phyloP scores from a whole-genome alignment of 2,329 filamentous ascomycete species.

The Alternaria infectoria region DNA sequence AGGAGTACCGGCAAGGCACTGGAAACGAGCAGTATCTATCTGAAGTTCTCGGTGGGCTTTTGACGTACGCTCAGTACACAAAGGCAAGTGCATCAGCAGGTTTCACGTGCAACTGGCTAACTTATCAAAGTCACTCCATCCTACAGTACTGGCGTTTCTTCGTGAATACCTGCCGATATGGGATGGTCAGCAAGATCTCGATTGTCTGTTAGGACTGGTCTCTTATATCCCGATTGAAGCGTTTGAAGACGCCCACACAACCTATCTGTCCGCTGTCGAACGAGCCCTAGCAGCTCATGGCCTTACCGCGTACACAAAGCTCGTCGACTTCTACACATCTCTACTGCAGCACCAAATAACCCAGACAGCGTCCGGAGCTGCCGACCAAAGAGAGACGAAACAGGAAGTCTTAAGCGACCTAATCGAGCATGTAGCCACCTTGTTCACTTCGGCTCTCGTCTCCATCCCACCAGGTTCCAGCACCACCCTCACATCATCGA shows the following conservation, averaged over 20 bases:
- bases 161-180: conserved; percentile 45
- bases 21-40: conserved; percentile 28
- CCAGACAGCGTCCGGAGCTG: conserved; percentile 37
- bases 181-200: conserved; percentile 42
- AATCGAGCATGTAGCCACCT: conserved; percentile 36
- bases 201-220: conserved; percentile 60
- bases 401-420: conserved; percentile 45
- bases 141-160: conserved; percentile 42
- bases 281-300: conserved; percentile 46
- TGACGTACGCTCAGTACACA: conserved; percentile 41
- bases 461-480: conserved; percentile 31
- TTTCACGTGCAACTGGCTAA: conserved; percentile 2
- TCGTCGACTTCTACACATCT: conserved; percentile 71
- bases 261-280: conserved; percentile 52
- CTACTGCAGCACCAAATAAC: conserved; percentile 65
- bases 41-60: conserved; percentile 42
- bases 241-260: conserved; percentile 55
- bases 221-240: conserved; percentile 51
- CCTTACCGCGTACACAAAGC: conserved; percentile 60
- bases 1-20: conserved; percentile 20
- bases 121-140: conserved; percentile 36
- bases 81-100: conserved; percentile 32
- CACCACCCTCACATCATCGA: conserved; percentile 55
- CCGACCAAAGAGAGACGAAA: conserved; percentile 46
- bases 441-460: conserved; percentile 40